Conservation (phyloP, 805 yeast species). For the Ogataea populi-albae region DNA sequence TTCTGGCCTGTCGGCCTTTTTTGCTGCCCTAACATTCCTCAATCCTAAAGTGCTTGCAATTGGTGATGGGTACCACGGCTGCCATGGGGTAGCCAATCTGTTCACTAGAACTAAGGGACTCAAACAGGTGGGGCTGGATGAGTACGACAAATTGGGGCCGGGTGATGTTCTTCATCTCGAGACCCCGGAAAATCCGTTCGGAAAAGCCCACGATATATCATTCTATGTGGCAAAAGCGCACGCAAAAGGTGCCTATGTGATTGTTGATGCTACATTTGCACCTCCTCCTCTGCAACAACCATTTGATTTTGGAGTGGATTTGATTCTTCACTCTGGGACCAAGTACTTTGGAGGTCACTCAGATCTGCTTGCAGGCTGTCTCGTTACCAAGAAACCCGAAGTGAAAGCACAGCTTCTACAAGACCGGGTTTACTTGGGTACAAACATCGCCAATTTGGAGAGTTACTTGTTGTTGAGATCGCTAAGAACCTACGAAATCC, state of each 20-base stretch:
- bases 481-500: constrained; percentile 72
- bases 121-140: constrained; percentile 47
- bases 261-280: constrained; percentile 87
- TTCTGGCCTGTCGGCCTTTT: constrained; percentile 80
- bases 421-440: constrained; percentile 74
- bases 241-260: constrained; percentile 64
- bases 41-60: constrained; percentile 72
- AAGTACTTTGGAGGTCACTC: constrained; percentile 97
- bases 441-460: constrained; percentile 77
- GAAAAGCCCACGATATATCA: constrained; percentile 59
- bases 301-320: constrained; percentile 78
- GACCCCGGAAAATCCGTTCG: constrained; percentile 86
- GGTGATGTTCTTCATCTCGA: constrained; percentile 84
- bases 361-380: constrained; percentile 78
- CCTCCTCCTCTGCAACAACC: constrained; percentile 89
- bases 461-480: constrained; percentile 73
- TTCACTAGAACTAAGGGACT: constrained; percentile 59
- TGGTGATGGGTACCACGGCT: constrained; percentile 84
- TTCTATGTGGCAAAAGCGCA: constrained; percentile 71
- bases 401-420: constrained; percentile 44
- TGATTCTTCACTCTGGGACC: constrained; percentile 91
- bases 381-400: constrained; percentile 58
- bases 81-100: constrained; percentile 65
- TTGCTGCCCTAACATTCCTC: constrained; percentile 64
- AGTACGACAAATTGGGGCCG: constrained; percentile 44